A percentile compares a stretch with the other conserved stretches of the same genome.
Evolutionary conservation across 352 stramenopile species (phyloP).

Genomic region (Phytophthora sojae): DNA sequence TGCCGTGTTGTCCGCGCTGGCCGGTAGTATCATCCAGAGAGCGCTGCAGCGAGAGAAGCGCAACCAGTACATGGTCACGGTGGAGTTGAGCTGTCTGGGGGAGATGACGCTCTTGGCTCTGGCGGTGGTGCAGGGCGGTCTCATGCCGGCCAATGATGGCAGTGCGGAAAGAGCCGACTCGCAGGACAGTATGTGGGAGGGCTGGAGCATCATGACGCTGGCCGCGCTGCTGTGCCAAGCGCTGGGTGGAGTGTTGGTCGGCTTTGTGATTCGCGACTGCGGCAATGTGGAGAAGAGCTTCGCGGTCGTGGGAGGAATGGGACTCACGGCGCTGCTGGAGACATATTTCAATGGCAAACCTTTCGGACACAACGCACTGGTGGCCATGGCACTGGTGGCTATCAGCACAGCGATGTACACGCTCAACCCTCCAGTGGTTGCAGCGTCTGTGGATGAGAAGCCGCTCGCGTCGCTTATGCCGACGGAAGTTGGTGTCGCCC

Average conservation of each 20-base stretch:
- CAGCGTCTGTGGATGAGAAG: conserved; percentile 26
- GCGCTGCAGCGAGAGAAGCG: conserved; percentile 74
- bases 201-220: conserved; percentile 73
- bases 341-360: conserved; percentile 76
- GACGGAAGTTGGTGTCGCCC: conserved; percentile 6
- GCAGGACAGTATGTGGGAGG: conserved; percentile 61
- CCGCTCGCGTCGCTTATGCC: conserved; percentile 11
- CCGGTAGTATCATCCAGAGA: conserved; percentile 80
- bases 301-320: conserved; percentile 81
- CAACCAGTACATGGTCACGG: conserved; percentile 84
- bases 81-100: conserved; percentile 78
- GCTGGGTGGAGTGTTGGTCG: conserved; percentile 72
- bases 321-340: conserved; percentile 79
- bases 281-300: conserved; percentile 90
- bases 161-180: conserved; percentile 30
- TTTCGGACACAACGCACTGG: conserved; percentile 61
- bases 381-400: conserved; percentile 69
- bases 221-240: conserved; percentile 79
- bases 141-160: conserved; percentile 7
- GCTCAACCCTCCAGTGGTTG: conserved; percentile 58
- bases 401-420: conserved; percentile 77
- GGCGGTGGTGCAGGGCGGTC: conserved; percentile 42
- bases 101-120: conserved; percentile 67
- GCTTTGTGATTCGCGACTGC: conserved; percentile 88
- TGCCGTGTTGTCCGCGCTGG: conserved; percentile 75